These are phyloP conservation scores for Diaporthe ilicicola DNA, from an alignment of 2,329 filamentous ascomycete species.

Conservation along the genomic window DNA sequence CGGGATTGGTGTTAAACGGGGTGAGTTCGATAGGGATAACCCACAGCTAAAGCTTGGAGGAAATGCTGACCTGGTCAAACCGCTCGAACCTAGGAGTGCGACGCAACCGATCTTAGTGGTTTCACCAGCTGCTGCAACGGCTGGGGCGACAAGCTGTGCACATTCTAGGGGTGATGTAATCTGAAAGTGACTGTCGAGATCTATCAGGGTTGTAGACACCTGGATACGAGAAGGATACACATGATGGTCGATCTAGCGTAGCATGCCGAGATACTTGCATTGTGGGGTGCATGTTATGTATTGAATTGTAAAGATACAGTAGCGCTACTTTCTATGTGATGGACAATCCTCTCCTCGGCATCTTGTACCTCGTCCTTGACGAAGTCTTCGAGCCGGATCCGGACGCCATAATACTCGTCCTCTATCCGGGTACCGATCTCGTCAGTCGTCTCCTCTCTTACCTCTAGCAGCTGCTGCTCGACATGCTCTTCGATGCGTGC, in stretches of 20 bases:
- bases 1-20: background rate
- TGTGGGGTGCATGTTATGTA: background rate
- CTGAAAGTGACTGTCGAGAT: background rate
- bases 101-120: background rate
- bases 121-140: background rate
- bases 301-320: slow-evolving; percentile 28
- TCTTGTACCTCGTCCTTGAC: slow-evolving; percentile 14
- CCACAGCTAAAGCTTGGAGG: background rate
- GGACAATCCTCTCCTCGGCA: slow-evolving; percentile 23
- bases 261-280: too few species aligned
- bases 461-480: slow-evolving; percentile 11
- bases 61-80: background rate
- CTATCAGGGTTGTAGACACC: too few species aligned
- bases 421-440: background rate
- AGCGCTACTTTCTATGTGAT: slow-evolving; percentile 20
- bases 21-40: background rate
- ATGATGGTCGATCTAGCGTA: too few species aligned
- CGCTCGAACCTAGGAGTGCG: background rate
- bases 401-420: slow-evolving; percentile 14
- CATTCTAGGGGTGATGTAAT: background rate
- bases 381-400: background rate
- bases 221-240: too few species aligned
- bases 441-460: slow-evolving; percentile 7
- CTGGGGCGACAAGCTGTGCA: slow-evolving; percentile 1
- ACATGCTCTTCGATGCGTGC: background rate